phyloP scores from a whole-genome alignment of 2,329 filamentous ascomycete species.

The Allantophomopsis cytisporea region DNA sequence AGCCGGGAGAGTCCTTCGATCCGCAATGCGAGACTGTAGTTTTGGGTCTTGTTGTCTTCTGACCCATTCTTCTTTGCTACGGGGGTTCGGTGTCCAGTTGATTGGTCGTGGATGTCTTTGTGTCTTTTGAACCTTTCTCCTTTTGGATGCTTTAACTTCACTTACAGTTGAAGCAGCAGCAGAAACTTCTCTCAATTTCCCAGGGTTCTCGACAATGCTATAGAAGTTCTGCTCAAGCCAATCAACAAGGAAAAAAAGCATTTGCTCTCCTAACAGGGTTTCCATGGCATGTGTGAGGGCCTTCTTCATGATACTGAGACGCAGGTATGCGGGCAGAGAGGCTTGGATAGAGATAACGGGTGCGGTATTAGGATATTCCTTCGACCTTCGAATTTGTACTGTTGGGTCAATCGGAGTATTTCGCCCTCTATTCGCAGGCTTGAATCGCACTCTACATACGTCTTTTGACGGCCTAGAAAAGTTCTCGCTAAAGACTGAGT shows the following conservation, averaged over 20 bases:
- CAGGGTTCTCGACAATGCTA: conserved; percentile 71
- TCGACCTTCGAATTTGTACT: conserved; percentile 57
- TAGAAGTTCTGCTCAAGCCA: conserved; percentile 84
- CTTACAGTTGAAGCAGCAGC: conserved; percentile 57
- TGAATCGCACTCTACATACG: conserved; percentile 58
- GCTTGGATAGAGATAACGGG: conserved; percentile 57
- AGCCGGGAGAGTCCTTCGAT: conserved; percentile 66
- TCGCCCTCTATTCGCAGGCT: conserved; percentile 35
- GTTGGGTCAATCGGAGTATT: conserved; percentile 36
- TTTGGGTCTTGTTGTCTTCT: conserved; percentile 48
- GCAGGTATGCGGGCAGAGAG: conserved; percentile 80
- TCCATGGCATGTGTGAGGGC: conserved; percentile 58
- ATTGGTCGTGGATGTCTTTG: conserved; percentile 43
- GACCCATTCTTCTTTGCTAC: conserved; percentile 56
- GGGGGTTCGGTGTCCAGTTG: conserved; percentile 44
- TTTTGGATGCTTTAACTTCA: conserved; percentile 22
- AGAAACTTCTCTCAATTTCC: conserved; percentile 72
- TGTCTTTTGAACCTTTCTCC: conserved; percentile 14
- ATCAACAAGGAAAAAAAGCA: conserved; percentile 81
- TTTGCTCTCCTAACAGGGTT: conserved; percentile 68
- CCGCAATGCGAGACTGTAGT: conserved; percentile 62
- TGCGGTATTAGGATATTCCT: conserved; percentile 57
- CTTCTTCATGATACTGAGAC: conserved; percentile 73
- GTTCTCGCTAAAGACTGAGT: conserved; percentile 72
- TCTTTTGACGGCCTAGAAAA: conserved; percentile 47